These are phyloP conservation scores for Nothophoma quercina DNA, from an alignment of 2,329 filamentous ascomycete species.

Conservation along the genomic window DNA sequence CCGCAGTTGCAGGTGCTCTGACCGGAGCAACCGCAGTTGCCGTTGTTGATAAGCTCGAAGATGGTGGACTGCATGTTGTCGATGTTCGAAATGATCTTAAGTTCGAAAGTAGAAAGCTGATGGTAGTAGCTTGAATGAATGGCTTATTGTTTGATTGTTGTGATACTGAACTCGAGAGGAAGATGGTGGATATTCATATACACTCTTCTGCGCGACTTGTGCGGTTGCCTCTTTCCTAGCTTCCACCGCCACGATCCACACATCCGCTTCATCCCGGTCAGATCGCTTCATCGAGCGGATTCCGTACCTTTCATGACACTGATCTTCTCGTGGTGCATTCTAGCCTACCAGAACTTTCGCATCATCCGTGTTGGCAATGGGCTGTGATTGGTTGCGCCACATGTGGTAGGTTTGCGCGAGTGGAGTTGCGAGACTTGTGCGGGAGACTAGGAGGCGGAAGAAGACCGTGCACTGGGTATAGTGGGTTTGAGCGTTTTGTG, in stretches of 20 bases:
- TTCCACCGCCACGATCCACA: neutral
- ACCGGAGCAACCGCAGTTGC: conserved; percentile 20
- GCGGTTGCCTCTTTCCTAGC: conserved; percentile 13
- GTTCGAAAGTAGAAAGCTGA: neutral
- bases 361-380: neutral
- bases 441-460: neutral
- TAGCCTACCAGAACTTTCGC: neutral
- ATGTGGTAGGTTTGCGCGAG: conserved; percentile 9
- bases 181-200: conserved; percentile 14
- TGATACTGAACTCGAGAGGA: neutral
- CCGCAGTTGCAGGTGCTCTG: conserved; percentile 18
- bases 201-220: conserved; percentile 30
- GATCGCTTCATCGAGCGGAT: neutral
- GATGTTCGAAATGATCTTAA: neutral
- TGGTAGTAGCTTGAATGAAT: neutral
- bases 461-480: neutral
- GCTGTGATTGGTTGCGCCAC: conserved; percentile 5
- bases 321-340: neutral
- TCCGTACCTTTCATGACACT: neutral
- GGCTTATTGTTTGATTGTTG: neutral
- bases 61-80: conserved; percentile 5
- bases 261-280: neutral
- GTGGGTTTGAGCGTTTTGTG: conserved; percentile 13
- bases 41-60: conserved; percentile 15
- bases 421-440: conserved; percentile 16